Evolutionary conservation across 805 yeast genomes (phyloP).

Genomic region (Pichia cabralensis): DNA sequence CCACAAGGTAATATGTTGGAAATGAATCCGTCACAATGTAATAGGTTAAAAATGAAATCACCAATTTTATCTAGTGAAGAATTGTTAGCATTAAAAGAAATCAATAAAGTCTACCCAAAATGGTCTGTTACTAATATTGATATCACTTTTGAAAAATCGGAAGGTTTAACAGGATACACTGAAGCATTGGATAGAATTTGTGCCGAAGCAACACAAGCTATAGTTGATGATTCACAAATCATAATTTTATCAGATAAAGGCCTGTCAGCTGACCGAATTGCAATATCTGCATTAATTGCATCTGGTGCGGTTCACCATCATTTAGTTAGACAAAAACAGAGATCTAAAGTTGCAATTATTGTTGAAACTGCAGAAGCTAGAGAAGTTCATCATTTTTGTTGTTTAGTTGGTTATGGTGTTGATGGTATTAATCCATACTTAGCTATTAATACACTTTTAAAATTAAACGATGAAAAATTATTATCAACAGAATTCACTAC

Average conservation of each 20-base stretch:
- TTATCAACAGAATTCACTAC: constrained; percentile 46
- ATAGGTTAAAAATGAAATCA: constrained; percentile 70
- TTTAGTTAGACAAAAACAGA: constrained; percentile 88
- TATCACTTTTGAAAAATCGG: constrained; percentile 75
- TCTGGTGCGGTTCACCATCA: constrained; percentile 96
- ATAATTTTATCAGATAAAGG: constrained; percentile 68
- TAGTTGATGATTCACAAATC: constrained; percentile 64
- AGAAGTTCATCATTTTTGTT: constrained; percentile 94
- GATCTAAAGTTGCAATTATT: constrained; percentile 87
- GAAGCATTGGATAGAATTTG: constrained; percentile 80
- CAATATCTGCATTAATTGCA: constrained; percentile 86
- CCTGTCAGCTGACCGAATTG: constrained; percentile 50
- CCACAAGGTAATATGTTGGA: constrained; percentile 97
- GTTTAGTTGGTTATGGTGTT: constrained; percentile 92
- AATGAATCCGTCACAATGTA: constrained; percentile 87
- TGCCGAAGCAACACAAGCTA: constrained; percentile 76
- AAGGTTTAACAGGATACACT: constrained; percentile 80
- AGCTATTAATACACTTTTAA: constrained; percentile 79
- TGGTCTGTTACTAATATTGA: constrained; percentile 83
- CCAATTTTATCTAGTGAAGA: constrained; percentile 74
- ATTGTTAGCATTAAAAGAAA: constrained; percentile 62
- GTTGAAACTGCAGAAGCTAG: constrained; percentile 95
- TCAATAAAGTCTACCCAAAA: constrained; percentile 66
- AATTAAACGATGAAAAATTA: constrained; percentile 75
- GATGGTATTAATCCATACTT: constrained; percentile 93